These are phyloP conservation scores for Pezicula rhizophila DNA, from an alignment of 2,329 filamentous ascomycete genomes.

Conservation along the genomic window DNA sequence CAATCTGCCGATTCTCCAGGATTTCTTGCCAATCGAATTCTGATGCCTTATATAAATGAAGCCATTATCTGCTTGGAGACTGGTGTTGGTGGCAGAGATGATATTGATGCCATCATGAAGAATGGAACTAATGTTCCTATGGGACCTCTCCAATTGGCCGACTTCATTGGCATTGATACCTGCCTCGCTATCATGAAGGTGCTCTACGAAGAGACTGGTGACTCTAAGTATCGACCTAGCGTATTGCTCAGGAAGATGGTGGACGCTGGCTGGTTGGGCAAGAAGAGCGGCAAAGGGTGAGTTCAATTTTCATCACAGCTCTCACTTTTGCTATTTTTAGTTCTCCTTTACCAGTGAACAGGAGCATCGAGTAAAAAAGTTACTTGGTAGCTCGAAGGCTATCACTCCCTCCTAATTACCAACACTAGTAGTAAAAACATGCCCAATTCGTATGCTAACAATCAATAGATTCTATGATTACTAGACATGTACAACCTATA, in stretches of 20 bases:
- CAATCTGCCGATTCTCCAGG: slow-evolving; percentile 85
- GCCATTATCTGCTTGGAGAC: slow-evolving; percentile 95
- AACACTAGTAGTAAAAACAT: neutral
- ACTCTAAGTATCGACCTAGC: slow-evolving; percentile 90
- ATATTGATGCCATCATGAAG: slow-evolving; percentile 98
- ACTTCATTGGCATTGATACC: slow-evolving; percentile 96
- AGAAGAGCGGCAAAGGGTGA: slow-evolving; percentile 86
- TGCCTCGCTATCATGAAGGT: slow-evolving; percentile 98
- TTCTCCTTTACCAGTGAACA: no score
- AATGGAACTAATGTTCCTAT: slow-evolving; percentile 98
- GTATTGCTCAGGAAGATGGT: slow-evolving; percentile 92
- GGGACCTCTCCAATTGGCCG: slow-evolving; percentile 87
- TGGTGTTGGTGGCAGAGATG: slow-evolving; percentile 78
- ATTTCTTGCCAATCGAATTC: slow-evolving; percentile 90
- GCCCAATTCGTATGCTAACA: slow-evolving; percentile 10
- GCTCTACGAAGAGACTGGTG: slow-evolving; percentile 81
- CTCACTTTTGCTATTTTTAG: neutral
- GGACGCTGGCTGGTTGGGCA: slow-evolving; percentile 93
- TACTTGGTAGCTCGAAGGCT: neutral
- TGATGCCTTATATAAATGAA: slow-evolving; percentile 99
- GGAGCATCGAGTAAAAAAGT: no score
- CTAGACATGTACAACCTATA: slow-evolving; percentile 8
- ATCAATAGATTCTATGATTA: slow-evolving; percentile 26
- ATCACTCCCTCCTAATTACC: neutral
- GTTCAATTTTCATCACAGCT: slow-evolving; percentile 4